A percentile compares a stretch with the other conserved stretches of the same genome.
These are phyloP conservation scores for Penicillium concentricum DNA, from an alignment of 2,329 filamentous ascomycete genomes.

Conservation along the genomic window DNA sequence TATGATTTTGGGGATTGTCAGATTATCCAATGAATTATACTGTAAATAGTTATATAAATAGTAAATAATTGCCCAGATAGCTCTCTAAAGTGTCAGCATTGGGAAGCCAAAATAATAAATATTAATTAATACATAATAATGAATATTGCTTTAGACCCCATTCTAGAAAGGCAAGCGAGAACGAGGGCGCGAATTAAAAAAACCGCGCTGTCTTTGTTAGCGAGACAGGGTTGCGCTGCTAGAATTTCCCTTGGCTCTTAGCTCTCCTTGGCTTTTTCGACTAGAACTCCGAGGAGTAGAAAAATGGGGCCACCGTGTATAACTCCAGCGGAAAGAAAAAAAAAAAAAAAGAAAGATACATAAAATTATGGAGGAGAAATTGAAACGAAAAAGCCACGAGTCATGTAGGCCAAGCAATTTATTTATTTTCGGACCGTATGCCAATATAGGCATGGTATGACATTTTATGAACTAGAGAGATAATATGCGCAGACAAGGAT, in stretches of 20 bases:
- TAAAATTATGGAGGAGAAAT: background rate
- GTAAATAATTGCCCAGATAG: background rate
- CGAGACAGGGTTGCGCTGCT: conserved; percentile 4
- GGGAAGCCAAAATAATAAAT: background rate
- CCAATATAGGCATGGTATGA: background rate
- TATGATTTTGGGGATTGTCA: background rate
- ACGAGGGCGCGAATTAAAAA: background rate
- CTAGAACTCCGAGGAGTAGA: background rate
- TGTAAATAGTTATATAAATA: background rate
- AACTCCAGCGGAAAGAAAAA: conserved; percentile 1
- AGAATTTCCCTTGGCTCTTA: conserved; percentile 1
- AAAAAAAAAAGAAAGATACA: background rate
- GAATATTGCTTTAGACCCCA: background rate
- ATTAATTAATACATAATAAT: background rate
- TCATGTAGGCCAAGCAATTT: conserved; percentile 22
- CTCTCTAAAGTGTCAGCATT: background rate
- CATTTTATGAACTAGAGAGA: background rate
- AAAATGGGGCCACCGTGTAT: conserved; percentile 1
- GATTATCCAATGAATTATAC: background rate
- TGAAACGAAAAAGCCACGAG: conserved; percentile 13
- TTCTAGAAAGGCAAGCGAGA: background rate
- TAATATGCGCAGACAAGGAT: background rate
- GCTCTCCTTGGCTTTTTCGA: background rate
- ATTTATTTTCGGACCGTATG: background rate
- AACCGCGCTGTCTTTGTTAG: background rate